Evolutionary conservation across 1,139 yeast genomes (phyloP).

Genomic region (Pichia sp.): DNA sequence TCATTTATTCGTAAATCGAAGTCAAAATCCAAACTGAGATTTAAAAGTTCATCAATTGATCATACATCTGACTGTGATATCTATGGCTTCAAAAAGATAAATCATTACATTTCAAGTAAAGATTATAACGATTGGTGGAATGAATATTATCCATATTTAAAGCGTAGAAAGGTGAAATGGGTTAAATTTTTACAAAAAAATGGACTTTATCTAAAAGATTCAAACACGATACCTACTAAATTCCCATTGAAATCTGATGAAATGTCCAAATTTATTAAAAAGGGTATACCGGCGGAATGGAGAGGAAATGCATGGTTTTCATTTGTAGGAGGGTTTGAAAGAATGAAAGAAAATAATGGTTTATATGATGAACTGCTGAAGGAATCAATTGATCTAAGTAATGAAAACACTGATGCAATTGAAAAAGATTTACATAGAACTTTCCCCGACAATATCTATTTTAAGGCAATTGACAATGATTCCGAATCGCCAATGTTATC

Average conservation of each 20-base stretch:
- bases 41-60: constrained; percentile 15
- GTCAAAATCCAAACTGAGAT: constrained; percentile 4
- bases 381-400: constrained; percentile 45
- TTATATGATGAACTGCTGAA: constrained; percentile 61
- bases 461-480: constrained; percentile 31
- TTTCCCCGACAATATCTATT: constrained; percentile 85
- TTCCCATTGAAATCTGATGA: constrained; percentile 85
- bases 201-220: constrained; percentile 40
- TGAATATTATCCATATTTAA: constrained; percentile 55
- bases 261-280: constrained; percentile 72
- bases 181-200: constrained; percentile 51
- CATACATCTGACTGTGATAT: constrained; percentile 50
- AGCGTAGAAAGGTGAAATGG: constrained; percentile 74
- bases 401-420: constrained; percentile 69
- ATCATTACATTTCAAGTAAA: constrained; percentile 42
- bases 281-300: constrained; percentile 97
- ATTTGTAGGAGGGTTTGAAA: constrained; percentile 88
- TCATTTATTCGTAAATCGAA: background rate
- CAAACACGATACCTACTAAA: constrained; percentile 32
- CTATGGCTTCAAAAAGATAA: constrained; percentile 76
- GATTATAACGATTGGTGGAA: constrained; percentile 72
- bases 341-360: constrained; percentile 60
- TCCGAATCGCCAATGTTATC: constrained; percentile 53
- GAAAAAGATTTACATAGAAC: constrained; percentile 91
- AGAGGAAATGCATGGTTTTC: constrained; percentile 96